Percentiles rank a stretch among this genome's conserved stretches.
Evolutionary conservation across 805 yeast genomes (phyloP).

Genomic region (Starmerella potacharoeniae): DNA sequence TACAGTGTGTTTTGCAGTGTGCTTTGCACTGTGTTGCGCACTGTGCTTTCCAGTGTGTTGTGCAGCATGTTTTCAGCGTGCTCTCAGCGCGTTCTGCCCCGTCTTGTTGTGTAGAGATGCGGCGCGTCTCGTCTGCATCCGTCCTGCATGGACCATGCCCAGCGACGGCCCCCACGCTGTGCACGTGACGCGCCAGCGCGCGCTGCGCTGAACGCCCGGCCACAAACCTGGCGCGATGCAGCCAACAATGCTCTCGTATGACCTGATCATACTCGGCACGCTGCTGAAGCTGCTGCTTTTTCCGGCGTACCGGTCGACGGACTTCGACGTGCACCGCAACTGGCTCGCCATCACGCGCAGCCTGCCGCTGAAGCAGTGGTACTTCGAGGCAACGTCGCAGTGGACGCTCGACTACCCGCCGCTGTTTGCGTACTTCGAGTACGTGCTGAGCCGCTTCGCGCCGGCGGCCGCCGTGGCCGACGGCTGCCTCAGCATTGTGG

Average conservation of each 20-base stretch:
- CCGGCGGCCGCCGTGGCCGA: constrained; percentile 53
- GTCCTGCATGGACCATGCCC: neutral
- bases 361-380: constrained; percentile 73
- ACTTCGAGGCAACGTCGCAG: constrained; percentile 61
- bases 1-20: no score
- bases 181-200: neutral
- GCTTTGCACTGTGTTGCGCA: no score
- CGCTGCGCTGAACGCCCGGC: neutral
- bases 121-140: neutral
- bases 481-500: constrained; percentile 63
- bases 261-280: constrained; percentile 14
- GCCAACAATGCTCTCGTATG: neutral
- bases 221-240: no score
- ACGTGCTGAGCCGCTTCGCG: constrained; percentile 59
- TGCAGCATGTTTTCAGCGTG: no score
- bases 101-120: no score
- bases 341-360: constrained; percentile 86
- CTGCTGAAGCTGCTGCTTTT: constrained; percentile 39
- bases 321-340: constrained; percentile 93
- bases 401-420: constrained; percentile 99
- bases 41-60: no score
- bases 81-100: no score
- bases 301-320: constrained; percentile 84
- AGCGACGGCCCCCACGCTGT: neutral
- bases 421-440: constrained; percentile 91